Evolutionary conservation across 2,329 filamentous ascomycete species (phyloP).

Genomic region (Calonectria leucothoes): DNA sequence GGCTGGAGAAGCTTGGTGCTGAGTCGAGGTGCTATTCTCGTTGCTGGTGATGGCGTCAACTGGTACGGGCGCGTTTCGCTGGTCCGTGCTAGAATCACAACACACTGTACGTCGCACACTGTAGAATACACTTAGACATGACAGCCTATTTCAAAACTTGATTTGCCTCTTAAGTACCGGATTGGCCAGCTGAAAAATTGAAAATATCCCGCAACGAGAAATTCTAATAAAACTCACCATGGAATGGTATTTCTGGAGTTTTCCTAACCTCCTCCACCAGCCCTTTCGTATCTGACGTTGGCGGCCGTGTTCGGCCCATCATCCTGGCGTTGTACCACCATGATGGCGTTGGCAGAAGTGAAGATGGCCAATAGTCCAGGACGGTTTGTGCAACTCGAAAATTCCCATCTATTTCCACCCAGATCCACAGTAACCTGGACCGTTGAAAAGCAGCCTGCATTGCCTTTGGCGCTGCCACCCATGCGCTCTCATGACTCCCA

Average conservation of each 20-base stretch:
- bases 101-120: conserved; percentile 11
- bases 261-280: neutral
- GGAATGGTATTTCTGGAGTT: neutral
- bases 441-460: neutral
- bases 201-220: neutral
- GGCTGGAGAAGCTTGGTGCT: neutral
- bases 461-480: neutral
- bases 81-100: neutral
- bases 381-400: conserved; percentile 20
- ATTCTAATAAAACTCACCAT: neutral
- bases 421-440: conserved; percentile 9
- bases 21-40: neutral
- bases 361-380: conserved; percentile 31
- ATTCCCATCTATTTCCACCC: conserved; percentile 5
- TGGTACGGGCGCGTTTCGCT: conserved; percentile 6
- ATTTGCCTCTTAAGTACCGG: neutral
- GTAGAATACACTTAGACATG: neutral
- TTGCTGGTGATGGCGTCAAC: conserved; percentile 22
- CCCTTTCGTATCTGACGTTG: neutral
- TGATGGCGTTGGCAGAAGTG: conserved; percentile 25
- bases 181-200: too few relatives aligned
- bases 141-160: neutral
- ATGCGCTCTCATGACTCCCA: neutral
- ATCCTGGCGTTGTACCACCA: conserved; percentile 30
- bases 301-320: neutral